phyloP scores from a whole-genome alignment of 2,329 filamentous ascomycete species.

The Beauveria brongniartii region DNA sequence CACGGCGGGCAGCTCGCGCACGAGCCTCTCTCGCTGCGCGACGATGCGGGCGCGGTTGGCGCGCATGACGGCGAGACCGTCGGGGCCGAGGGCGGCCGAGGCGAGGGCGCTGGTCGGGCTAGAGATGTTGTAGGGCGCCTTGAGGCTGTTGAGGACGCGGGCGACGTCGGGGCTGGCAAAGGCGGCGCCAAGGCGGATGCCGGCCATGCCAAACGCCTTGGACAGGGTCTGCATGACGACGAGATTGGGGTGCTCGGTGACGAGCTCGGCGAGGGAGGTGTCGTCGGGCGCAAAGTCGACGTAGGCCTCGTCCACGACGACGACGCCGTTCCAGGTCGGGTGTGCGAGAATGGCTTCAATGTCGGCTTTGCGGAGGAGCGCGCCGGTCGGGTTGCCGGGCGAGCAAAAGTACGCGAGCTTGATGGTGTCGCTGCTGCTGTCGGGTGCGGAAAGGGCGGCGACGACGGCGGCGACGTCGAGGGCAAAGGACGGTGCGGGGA shows the following conservation, averaged over 20 bases:
- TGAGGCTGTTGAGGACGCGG: slow-evolving; percentile 76
- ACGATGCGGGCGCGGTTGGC: slow-evolving; percentile 62
- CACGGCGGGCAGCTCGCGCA: slow-evolving; percentile 65
- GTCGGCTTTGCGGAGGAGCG: slow-evolving; percentile 66
- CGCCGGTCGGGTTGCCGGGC: slow-evolving; percentile 88
- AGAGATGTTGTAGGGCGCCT: slow-evolving; percentile 93
- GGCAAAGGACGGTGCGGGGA: slow-evolving; percentile 62
- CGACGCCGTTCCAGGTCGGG: slow-evolving; percentile 88
- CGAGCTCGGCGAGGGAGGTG: slow-evolving; percentile 83
- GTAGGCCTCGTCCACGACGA: slow-evolving; percentile 93
- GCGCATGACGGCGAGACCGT: slow-evolving; percentile 67
- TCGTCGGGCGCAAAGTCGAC: slow-evolving; percentile 77
- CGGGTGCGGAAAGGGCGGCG: slow-evolving; percentile 45
- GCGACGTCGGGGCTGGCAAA: slow-evolving; percentile 73
- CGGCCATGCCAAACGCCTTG: slow-evolving; percentile 93
- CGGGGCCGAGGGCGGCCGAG: slow-evolving; percentile 56
- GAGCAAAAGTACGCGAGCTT: slow-evolving; percentile 92
- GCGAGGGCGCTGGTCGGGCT: slow-evolving; percentile 81
- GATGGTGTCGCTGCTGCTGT: slow-evolving; percentile 44
- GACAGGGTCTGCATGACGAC: slow-evolving; percentile 98
- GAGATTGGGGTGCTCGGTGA: slow-evolving; percentile 85
- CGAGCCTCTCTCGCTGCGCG: slow-evolving; percentile 66
- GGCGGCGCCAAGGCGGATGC: slow-evolving; percentile 80
- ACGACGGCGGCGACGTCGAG: slow-evolving; percentile 65
- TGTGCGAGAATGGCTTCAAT: slow-evolving; percentile 69